Evolutionary conservation across 2,329 filamentous ascomycete species (phyloP).

Genomic region (Paraconiothyrium sp.): DNA sequence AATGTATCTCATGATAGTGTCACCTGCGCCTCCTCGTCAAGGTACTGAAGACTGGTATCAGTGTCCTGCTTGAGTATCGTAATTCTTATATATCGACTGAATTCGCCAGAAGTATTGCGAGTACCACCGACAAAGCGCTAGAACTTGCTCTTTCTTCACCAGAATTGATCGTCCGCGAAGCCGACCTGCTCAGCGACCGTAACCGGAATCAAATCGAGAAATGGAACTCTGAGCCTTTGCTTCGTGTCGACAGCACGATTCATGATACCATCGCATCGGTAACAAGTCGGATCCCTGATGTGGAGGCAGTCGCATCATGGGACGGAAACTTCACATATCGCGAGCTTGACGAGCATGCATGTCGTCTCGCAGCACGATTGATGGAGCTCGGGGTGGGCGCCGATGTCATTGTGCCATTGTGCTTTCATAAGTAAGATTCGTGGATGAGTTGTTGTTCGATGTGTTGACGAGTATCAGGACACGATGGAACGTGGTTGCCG

Average conservation of each 20-base stretch:
- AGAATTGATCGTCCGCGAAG: slow-evolving; percentile 15
- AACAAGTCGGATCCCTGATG: slow-evolving; percentile 20
- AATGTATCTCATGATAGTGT: slow-evolving; percentile 21
- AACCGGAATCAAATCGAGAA: slow-evolving; percentile 32
- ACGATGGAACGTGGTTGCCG: slow-evolving; percentile 43
- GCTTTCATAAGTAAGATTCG: slow-evolving; percentile 27
- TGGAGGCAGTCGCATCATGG: slow-evolving; percentile 37
- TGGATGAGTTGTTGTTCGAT: not conserved
- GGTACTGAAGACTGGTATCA: slow-evolving; percentile 30
- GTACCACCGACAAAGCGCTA: slow-evolving; percentile 31
- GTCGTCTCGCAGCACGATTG: slow-evolving; percentile 28
- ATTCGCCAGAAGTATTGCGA: slow-evolving; percentile 37
- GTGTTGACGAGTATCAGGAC: slow-evolving; percentile 30
- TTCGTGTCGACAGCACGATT: slow-evolving; percentile 25
- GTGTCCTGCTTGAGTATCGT: slow-evolving; percentile 34
- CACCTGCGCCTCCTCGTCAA: slow-evolving; percentile 34
- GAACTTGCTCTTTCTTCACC: slow-evolving; percentile 22
- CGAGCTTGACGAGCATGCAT: slow-evolving; percentile 28
- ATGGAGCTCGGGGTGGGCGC: slow-evolving; percentile 31
- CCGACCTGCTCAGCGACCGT: slow-evolving; percentile 28
- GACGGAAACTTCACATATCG: slow-evolving; percentile 38
- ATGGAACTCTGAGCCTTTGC: slow-evolving; percentile 30
- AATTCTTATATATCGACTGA: slow-evolving; percentile 33
- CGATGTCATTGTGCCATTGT: slow-evolving; percentile 38
- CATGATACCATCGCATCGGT: slow-evolving; percentile 29